A percentile compares a stretch with the other conserved stretches of the same genome.
Conservation (phyloP, 305 asterid species). For the Fraxinus velutina region DNA sequence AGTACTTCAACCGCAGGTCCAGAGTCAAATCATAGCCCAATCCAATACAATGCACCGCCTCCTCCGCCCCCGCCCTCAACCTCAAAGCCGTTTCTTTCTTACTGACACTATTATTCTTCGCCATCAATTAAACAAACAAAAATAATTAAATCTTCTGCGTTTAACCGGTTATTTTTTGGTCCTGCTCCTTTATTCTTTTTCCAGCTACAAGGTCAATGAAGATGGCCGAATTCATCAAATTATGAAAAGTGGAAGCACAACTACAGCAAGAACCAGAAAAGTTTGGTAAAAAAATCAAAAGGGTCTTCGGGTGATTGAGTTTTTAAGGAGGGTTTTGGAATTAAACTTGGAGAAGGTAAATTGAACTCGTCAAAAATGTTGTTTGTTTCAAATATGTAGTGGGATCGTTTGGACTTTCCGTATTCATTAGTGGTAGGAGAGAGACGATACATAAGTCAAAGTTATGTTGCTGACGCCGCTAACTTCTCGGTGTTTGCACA, state of each 20-base stretch:
- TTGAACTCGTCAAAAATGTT: not conserved
- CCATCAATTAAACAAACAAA: not conserved
- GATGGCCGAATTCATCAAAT: not conserved
- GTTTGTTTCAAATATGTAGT: not conserved
- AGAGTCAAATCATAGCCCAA: constrained; percentile 34
- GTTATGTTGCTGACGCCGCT: not conserved
- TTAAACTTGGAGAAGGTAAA: not conserved
- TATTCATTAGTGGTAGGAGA: not conserved
- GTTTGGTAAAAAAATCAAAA: not conserved
- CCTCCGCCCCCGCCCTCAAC: constrained; percentile 35
- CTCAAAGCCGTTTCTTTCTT: constrained; percentile 31
- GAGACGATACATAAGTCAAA: not conserved
- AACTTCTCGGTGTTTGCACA: not conserved
- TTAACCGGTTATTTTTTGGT: not conserved
- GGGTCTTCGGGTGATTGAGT: not conserved
- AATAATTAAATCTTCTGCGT: not conserved
- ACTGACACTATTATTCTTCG: constrained; percentile 5
- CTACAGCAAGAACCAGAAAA: not conserved
- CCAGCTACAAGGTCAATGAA: not conserved
- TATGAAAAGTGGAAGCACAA: not conserved
- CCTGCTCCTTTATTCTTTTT: not conserved
- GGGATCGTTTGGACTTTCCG: not conserved
- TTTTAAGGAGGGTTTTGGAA: not conserved
- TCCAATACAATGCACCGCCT: constrained; percentile 35
- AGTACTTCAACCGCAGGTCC: constrained; percentile 70